These are phyloP conservation scores for Ajuga reptans DNA, from an alignment of 305 asterid genomes.

Conservation along the genomic window DNA sequence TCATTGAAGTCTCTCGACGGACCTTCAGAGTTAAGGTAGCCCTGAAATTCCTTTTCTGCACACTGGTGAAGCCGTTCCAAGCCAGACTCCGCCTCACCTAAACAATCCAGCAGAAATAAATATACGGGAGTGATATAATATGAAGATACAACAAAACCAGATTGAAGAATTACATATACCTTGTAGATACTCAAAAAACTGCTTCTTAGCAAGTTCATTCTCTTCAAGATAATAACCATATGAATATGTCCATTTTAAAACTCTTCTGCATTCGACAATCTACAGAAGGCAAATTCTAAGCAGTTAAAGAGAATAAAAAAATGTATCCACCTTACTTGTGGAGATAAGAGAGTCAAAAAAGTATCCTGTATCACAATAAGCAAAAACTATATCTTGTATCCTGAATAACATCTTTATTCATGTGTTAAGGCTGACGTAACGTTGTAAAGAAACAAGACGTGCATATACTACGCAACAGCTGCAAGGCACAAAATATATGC, in stretches of 20 bases:
- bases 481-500: background rate
- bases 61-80: conserved; percentile 92
- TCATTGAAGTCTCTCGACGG: conserved; percentile 71
- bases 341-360: conserved; percentile 5
- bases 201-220: conserved; percentile 67
- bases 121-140: conserved; percentile 7
- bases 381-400: background rate
- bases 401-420: background rate
- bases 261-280: conserved; percentile 94
- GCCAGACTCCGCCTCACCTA: conserved; percentile 95
- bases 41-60: conserved; percentile 84
- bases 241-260: conserved; percentile 86
- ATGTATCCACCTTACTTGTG: conserved; percentile 7
- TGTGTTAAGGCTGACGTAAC: conserved; percentile 1
- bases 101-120: conserved; percentile 22
- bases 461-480: background rate
- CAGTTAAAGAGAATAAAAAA: conserved; percentile 8
- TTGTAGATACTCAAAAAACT: conserved; percentile 85
- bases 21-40: conserved; percentile 57
- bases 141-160: conserved; percentile 11
- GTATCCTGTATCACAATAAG: background rate
- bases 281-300: conserved; percentile 31
- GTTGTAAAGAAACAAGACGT: background rate
- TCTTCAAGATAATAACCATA: conserved; percentile 85
- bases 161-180: conserved; percentile 37